Conservation (phyloP, 2,329 filamentous ascomycete species). For the Alternaria brassicae region DNA sequence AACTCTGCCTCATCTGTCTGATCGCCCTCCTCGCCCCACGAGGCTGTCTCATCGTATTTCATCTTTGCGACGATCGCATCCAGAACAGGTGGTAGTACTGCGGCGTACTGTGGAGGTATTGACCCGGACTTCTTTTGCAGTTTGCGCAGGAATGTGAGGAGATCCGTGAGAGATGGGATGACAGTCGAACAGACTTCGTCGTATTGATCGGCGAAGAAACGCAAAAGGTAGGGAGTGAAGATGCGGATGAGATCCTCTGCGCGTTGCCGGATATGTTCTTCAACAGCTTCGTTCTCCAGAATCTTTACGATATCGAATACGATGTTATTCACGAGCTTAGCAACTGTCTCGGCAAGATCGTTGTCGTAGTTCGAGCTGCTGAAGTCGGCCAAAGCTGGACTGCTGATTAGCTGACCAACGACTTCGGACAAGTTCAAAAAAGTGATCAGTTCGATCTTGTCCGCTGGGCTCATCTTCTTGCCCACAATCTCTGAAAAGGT, state of each 20-base stretch:
- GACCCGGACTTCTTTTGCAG: slow-evolving; percentile 67
- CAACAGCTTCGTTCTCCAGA: slow-evolving; percentile 72
- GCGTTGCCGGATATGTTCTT: slow-evolving; percentile 70
- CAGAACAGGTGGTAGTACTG: slow-evolving; percentile 85
- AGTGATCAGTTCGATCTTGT: slow-evolving; percentile 92
- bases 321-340: slow-evolving; percentile 91
- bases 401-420: slow-evolving; percentile 83
- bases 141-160: slow-evolving; percentile 89
- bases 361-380: slow-evolving; percentile 90
- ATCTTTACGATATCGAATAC: slow-evolving; percentile 86
- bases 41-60: slow-evolving; percentile 94
- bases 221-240: slow-evolving; percentile 85
- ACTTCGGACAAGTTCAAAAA: slow-evolving; percentile 89
- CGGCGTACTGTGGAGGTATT: slow-evolving; percentile 76
- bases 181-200: slow-evolving; percentile 97
- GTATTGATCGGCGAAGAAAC: slow-evolving; percentile 97
- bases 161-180: slow-evolving; percentile 89
- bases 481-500: slow-evolving; percentile 94
- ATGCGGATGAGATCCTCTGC: slow-evolving; percentile 83
- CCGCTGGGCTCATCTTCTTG: slow-evolving; percentile 95
- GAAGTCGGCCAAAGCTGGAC: slow-evolving; percentile 78
- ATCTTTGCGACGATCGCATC: slow-evolving; percentile 95
- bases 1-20: slow-evolving; percentile 98
- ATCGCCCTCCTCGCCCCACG: slow-evolving; percentile 92
- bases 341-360: slow-evolving; percentile 92